These are phyloP conservation scores for Holtermanniella nyarrowii DNA, from an alignment of 768 basidiomycete species.

Conservation along the genomic window DNA sequence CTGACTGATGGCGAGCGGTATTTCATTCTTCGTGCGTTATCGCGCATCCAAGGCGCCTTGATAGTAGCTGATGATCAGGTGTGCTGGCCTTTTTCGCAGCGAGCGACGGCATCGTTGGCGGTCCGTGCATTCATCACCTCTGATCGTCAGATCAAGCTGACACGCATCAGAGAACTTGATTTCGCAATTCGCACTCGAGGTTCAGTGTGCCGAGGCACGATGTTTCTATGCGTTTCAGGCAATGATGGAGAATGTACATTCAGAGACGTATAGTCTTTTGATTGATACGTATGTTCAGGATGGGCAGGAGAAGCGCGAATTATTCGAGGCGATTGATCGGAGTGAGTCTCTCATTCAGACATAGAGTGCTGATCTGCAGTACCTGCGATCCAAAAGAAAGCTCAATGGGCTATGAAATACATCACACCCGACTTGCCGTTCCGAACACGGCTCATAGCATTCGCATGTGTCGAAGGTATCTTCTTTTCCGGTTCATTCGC, in stretches of 20 bases:
- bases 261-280: constrained; percentile 40
- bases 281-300: constrained; percentile 42
- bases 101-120: constrained; percentile 44
- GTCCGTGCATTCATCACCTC: constrained; percentile 7
- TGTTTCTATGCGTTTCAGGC: constrained; percentile 40
- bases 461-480: constrained; percentile 41
- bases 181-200: constrained; percentile 37
- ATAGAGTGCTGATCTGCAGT: constrained; percentile 20
- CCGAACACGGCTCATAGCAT: constrained; percentile 34
- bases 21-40: constrained; percentile 29
- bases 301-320: constrained; percentile 34
- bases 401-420: constrained; percentile 40
- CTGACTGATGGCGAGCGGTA: constrained; percentile 42
- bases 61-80: constrained; percentile 8
- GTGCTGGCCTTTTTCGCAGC: constrained; percentile 85
- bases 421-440: constrained; percentile 37
- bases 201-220: constrained; percentile 39
- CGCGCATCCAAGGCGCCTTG: not conserved
- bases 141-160: too few relatives aligned
- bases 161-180: constrained; percentile 36
- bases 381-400: constrained; percentile 39
- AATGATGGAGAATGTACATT: constrained; percentile 42
- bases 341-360: constrained; percentile 19
- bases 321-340: constrained; percentile 39
- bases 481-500: constrained; percentile 42